phyloP scores from a whole-genome alignment of 305 asterid genomes.

The Ilex paraguariensis region DNA sequence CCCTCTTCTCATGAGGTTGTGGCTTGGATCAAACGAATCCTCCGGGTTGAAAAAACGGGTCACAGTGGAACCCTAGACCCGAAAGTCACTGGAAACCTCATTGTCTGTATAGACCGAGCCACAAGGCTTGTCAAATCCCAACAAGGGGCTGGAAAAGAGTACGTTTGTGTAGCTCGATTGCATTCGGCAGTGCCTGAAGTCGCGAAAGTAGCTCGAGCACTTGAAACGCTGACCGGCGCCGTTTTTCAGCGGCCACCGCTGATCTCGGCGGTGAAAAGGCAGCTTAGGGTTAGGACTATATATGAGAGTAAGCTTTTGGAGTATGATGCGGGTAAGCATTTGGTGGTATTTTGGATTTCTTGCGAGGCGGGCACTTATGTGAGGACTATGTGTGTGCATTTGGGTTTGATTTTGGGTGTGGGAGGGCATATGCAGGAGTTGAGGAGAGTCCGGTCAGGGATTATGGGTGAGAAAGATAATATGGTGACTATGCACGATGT shows the following conservation, averaged over 20 bases:
- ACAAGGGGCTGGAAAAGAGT: slow-evolving; percentile 98
- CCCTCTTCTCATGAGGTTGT: slow-evolving; percentile 97
- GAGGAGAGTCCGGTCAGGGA: slow-evolving; percentile 91
- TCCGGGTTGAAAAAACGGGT: slow-evolving; percentile 90
- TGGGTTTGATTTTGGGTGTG: slow-evolving; percentile 90
- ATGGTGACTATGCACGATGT: slow-evolving; percentile 98
- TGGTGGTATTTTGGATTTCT: slow-evolving; percentile 94
- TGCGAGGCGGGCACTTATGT: slow-evolving; percentile 99
- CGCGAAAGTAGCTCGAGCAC: slow-evolving; percentile 72
- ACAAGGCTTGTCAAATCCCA: slow-evolving; percentile 92
- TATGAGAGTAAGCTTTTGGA: slow-evolving; percentile 93
- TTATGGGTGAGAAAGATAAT: slow-evolving; percentile 91
- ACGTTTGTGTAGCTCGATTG: slow-evolving; percentile 79
- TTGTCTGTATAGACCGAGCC: slow-evolving; percentile 91
- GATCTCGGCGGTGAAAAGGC: slow-evolving; percentile 93
- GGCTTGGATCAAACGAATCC: slow-evolving; percentile 95
- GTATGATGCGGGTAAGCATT: slow-evolving; percentile 70
- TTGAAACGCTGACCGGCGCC: slow-evolving; percentile 88
- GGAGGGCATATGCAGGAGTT: slow-evolving; percentile 97
- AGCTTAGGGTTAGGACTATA: slow-evolving; percentile 91
- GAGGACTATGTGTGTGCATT: slow-evolving; percentile 92
- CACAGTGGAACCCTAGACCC: slow-evolving; percentile 97
- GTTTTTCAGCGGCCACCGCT: slow-evolving; percentile 94
- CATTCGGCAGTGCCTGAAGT: slow-evolving; percentile 83
- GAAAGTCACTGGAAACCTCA: slow-evolving; percentile 89